phyloP scores from a whole-genome alignment of 1,284 basidiomycete genomes.

The Cryptococcus amylolentus region DNA sequence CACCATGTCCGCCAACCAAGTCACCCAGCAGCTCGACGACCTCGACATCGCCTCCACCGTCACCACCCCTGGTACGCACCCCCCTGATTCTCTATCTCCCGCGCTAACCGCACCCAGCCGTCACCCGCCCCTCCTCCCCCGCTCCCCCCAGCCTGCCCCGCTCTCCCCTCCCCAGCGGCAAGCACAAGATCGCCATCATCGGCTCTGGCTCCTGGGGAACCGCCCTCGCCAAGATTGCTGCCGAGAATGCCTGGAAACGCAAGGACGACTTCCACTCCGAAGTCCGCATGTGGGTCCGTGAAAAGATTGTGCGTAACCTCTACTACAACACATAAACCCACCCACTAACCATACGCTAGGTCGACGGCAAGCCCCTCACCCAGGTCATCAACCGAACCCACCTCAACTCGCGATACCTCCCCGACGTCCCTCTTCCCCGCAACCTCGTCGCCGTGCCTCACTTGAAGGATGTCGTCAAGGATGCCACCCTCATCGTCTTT shows the following conservation, averaged over 20 bases:
- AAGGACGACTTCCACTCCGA: constrained; percentile 50
- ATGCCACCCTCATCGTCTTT: constrained; percentile 57
- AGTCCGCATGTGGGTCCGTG: constrained; percentile 56
- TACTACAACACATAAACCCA: not conserved
- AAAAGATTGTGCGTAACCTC: constrained; percentile 44
- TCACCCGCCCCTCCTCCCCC: constrained; percentile 42
- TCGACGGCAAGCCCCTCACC: constrained; percentile 56
- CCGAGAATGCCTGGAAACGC: constrained; percentile 52
- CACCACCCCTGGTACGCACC: constrained; percentile 39
- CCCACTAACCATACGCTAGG: constrained; percentile 29
- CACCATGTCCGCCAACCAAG: not conserved
- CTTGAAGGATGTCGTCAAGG: constrained; percentile 54
- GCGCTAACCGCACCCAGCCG: constrained; percentile 15
- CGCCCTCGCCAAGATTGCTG: constrained; percentile 58
- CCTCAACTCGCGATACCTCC: constrained; percentile 58
- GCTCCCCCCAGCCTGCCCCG: constrained; percentile 32
- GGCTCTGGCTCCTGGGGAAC: constrained; percentile 57
- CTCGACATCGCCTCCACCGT: constrained; percentile 39
- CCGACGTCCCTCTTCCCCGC: constrained; percentile 54
- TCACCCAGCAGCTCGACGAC: constrained; percentile 27
- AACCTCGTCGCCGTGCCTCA: constrained; percentile 56
- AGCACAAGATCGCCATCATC: constrained; percentile 57
- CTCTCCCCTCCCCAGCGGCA: constrained; percentile 44
- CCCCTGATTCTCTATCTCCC: not conserved
- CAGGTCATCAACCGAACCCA: constrained; percentile 58